Evolutionary conservation across 495 filamentous ascomycete species (phyloP), one percentile per base, ranked within the genome.

Genomic region (Tuber melanosporum): DNA sequence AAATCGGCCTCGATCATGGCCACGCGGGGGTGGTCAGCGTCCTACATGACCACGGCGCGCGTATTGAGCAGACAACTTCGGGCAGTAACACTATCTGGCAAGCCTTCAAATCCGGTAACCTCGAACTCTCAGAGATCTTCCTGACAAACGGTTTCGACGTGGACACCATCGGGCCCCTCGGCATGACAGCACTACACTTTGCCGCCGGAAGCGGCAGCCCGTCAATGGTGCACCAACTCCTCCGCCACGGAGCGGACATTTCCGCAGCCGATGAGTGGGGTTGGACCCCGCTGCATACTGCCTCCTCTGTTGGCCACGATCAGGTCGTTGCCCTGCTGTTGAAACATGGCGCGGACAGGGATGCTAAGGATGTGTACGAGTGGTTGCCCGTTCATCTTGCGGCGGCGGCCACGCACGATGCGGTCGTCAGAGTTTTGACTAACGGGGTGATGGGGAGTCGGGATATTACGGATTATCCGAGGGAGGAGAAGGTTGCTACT

Each of bases 271-370:
- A 49, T 9, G 62, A 70, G n/a, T 52, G 73, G 10, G 75, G 75
- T 14, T 74, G 57, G 52, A 83, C 83, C 0, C 75, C 80, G 0
- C 82, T 84, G 9, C 80, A 82, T 46, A 46, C 52, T 10, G 83
- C 83, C 20, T 71, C 76, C 42, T 41, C 52, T 26, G 57, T 71
- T 3, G 80, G 80, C 36, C 77, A 80, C 46, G 70, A 72, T 14
- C 39, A 45, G 14, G 69, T 73, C 20, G 74, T 75, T 45, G 8
- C 70, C 22, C 69, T 83, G 3, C 75, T 84, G 42, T 70, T 83
- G 22, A 26, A 43, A 4, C 66, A 75, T 45, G 80, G 78, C 10
- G 78, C 82, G 26, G 57, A 66, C 32, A 66, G 36, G 57, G 14
- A 17, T 15, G 57, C 57, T 15, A 66, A n/a, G 57, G 57, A 66